phyloP scores from a whole-genome alignment of 257 asterid species.

The Nicotiana knightiana region DNA sequence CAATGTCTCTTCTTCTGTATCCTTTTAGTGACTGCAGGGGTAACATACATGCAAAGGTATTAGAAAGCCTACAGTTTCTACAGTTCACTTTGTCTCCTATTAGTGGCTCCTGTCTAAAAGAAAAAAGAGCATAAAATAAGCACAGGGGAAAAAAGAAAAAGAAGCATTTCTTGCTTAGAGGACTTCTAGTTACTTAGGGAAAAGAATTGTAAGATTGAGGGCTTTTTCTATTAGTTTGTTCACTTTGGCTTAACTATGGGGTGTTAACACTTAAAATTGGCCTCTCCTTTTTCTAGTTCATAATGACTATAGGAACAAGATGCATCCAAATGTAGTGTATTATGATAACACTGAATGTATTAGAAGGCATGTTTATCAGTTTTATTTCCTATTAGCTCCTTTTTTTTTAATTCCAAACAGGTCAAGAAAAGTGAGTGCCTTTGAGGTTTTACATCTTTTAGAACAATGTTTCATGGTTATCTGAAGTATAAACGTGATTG shows the following conservation, averaged over 20 bases:
- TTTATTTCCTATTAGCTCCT: neutral
- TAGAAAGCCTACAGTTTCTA: neutral
- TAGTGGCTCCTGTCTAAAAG: neutral
- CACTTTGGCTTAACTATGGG: neutral
- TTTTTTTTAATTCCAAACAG: neutral
- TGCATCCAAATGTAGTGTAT: neutral
- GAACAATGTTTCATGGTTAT: neutral
- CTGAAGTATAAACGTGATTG: neutral
- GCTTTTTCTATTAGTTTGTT: neutral
- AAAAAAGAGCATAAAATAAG: neutral
- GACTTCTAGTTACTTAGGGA: neutral
- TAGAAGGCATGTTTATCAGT: neutral
- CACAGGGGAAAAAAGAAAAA: neutral
- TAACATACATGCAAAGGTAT: neutral
- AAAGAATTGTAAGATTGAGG: neutral
- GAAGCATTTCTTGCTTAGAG: neutral
- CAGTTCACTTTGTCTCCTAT: neutral
- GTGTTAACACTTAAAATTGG: neutral
- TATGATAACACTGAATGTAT: too few species aligned
- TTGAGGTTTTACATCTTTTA: neutral
- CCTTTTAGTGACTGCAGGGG: neutral
- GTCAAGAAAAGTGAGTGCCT: neutral
- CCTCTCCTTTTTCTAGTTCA: neutral
- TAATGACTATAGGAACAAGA: neutral
- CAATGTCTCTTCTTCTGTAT: neutral